phyloP scores from a whole-genome alignment of 768 basidiomycete species.

The Lactifluus echinatus region DNA sequence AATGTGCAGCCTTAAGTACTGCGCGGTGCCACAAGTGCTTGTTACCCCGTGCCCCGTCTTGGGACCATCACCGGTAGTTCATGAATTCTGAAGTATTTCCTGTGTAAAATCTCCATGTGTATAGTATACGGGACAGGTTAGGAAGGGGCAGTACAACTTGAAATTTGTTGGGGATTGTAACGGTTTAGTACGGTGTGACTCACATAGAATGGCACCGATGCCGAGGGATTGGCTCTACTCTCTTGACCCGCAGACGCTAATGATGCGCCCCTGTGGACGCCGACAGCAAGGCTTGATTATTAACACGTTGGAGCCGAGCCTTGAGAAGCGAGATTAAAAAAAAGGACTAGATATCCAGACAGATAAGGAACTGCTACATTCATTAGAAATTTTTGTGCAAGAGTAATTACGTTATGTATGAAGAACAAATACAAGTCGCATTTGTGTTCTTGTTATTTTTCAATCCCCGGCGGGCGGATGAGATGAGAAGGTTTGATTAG shows the following conservation, averaged over 20 bases:
- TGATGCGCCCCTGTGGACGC: background rate
- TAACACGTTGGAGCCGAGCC: background rate
- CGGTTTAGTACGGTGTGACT: slow-evolving; percentile 3
- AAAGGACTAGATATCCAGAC: background rate
- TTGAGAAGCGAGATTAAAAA: background rate
- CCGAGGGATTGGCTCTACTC: slow-evolving; percentile 1
- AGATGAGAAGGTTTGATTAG: slow-evolving; percentile 12
- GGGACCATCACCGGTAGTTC: slow-evolving; percentile 5
- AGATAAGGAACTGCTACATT: background rate
- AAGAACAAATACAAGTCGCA: background rate
- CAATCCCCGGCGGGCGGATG: background rate
- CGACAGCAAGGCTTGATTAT: background rate
- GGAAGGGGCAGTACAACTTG: slow-evolving; percentile 5
- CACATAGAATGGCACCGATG: background rate
- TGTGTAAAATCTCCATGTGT: slow-evolving; percentile 17
- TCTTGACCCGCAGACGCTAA: background rate
- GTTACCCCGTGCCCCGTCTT: background rate
- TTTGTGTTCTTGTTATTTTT: background rate
- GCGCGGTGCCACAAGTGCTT: slow-evolving; percentile 2
- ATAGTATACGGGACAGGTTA: background rate
- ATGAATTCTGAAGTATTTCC: slow-evolving; percentile 5
- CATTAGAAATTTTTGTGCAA: background rate
- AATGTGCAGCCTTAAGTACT: slow-evolving; percentile 1
- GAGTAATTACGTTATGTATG: background rate
- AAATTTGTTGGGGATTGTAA: slow-evolving; percentile 1